These are phyloP conservation scores for Maudiozyma turicensis DNA, from an alignment of 805 yeast genomes.

Conservation along the genomic window DNA sequence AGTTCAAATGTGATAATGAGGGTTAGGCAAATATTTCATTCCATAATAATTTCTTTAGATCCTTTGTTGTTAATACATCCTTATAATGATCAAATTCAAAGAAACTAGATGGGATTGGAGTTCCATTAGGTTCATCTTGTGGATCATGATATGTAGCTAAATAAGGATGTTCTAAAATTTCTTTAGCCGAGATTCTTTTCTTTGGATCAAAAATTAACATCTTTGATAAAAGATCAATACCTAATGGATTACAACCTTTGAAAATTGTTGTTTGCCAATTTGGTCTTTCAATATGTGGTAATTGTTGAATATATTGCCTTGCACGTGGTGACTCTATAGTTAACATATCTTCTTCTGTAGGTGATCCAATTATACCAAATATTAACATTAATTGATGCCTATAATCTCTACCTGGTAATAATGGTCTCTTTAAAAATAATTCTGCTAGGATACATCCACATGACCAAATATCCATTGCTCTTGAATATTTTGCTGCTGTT, in stretches of 20 bases:
- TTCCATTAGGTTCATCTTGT: slow-evolving; percentile 80
- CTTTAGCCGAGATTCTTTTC: slow-evolving; percentile 71
- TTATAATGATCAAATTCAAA: slow-evolving; percentile 82
- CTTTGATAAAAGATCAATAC: slow-evolving; percentile 56
- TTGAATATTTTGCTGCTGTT: slow-evolving; percentile 84
- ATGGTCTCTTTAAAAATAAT: slow-evolving; percentile 72
- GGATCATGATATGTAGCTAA: slow-evolving; percentile 87
- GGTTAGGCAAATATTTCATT: slow-evolving; percentile 47
- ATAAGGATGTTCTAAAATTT: slow-evolving; percentile 83
- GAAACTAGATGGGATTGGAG: slow-evolving; percentile 75
- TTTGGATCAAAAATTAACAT: slow-evolving; percentile 77
- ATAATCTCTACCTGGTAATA: slow-evolving; percentile 91
- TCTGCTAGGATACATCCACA: slow-evolving; percentile 95
- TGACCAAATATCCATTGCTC: slow-evolving; percentile 94
- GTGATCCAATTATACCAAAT: slow-evolving; percentile 81
- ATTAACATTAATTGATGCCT: slow-evolving; percentile 83
- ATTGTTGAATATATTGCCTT: slow-evolving; percentile 71
- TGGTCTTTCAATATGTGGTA: slow-evolving; percentile 48
- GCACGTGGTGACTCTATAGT: slow-evolving; percentile 75
- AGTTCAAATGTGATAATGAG: neutral
- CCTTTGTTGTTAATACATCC: slow-evolving; percentile 65
- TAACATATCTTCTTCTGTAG: slow-evolving; percentile 66
- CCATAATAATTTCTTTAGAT: slow-evolving; percentile 68
- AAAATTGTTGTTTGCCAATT: slow-evolving; percentile 24
- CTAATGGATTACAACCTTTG: slow-evolving; percentile 50